A percentile compares a stretch with the other conserved stretches of the same genome.
phyloP scores from a whole-genome alignment of 805 yeast species.

The Sugiyamaella floridensis region DNA sequence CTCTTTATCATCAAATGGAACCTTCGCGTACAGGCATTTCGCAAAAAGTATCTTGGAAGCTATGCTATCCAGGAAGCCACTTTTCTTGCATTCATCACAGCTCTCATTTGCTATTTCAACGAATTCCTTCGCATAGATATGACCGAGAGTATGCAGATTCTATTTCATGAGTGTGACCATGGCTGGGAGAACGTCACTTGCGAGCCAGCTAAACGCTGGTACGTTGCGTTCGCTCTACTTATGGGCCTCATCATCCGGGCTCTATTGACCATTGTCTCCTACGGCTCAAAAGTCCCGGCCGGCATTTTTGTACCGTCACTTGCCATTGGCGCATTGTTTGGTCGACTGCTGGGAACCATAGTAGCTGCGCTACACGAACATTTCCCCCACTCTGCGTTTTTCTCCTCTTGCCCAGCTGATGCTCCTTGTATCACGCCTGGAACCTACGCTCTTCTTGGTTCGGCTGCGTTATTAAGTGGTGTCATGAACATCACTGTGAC shows the following conservation, averaged over 20 bases:
- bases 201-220: conserved; percentile 18
- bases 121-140: conserved; percentile 76
- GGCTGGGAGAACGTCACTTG: conserved; percentile 36
- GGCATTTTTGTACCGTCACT: conserved; percentile 60
- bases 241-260: conserved; percentile 70
- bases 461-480: conserved; percentile 92
- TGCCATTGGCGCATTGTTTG: conserved; percentile 58
- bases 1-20: conserved; percentile 68
- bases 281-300: conserved; percentile 56
- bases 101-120: conserved; percentile 74
- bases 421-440: conserved; percentile 78
- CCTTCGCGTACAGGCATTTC: conserved; percentile 64
- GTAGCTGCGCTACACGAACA: conserved; percentile 38
- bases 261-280: conserved; percentile 69
- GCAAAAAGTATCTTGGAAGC: conserved; percentile 58
- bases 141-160: conserved; percentile 90
- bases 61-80: conserved; percentile 67
- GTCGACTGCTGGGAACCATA: conserved; percentile 42
- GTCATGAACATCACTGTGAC: conserved; percentile 89
- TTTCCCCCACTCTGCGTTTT: conserved; percentile 33
- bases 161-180: conserved; percentile 75
- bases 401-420: conserved; percentile 37
- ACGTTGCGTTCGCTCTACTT: conserved; percentile 45
- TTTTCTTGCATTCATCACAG: conserved; percentile 58
- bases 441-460: conserved; percentile 91